Evolutionary conservation across 2,329 filamentous ascomycete genomes (phyloP).

Genomic region (Colletotrichum shisoi): DNA sequence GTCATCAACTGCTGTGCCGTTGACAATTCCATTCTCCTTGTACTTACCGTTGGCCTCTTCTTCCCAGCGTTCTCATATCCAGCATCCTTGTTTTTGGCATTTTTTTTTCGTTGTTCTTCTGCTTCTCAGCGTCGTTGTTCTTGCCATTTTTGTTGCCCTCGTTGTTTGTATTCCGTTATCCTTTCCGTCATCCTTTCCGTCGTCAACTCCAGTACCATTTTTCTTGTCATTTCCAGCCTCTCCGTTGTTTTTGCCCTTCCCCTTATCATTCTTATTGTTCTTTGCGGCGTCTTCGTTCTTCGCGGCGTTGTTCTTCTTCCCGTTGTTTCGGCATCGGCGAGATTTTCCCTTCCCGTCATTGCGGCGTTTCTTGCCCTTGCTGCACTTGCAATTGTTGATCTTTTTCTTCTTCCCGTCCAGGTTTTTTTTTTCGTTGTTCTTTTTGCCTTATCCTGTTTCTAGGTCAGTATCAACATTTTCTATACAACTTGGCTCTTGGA

Average conservation of each 20-base stretch:
- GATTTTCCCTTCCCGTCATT: background rate
- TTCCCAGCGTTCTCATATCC: constrained; percentile 10
- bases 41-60: background rate
- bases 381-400: background rate
- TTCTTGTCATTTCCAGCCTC: constrained; percentile 12
- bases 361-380: constrained; percentile 10
- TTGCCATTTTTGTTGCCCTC: background rate
- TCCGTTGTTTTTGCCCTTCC: constrained; percentile 5
- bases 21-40: background rate
- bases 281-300: constrained; percentile 7
- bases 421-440: constrained; percentile 13
- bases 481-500: background rate
- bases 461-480: background rate
- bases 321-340: background rate
- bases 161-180: no score
- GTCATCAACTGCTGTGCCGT: background rate
- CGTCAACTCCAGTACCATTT: background rate
- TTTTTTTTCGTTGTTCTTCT: background rate
- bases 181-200: constrained; percentile 3
- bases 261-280: constrained; percentile 6
- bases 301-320: background rate
- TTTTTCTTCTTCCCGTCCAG: constrained; percentile 9
- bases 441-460: constrained; percentile 10
- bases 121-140: background rate
- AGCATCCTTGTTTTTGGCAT: background rate